Conservation (phyloP, 352 stramenopile genomes). For the Elongisporangium undulatum region DNA sequence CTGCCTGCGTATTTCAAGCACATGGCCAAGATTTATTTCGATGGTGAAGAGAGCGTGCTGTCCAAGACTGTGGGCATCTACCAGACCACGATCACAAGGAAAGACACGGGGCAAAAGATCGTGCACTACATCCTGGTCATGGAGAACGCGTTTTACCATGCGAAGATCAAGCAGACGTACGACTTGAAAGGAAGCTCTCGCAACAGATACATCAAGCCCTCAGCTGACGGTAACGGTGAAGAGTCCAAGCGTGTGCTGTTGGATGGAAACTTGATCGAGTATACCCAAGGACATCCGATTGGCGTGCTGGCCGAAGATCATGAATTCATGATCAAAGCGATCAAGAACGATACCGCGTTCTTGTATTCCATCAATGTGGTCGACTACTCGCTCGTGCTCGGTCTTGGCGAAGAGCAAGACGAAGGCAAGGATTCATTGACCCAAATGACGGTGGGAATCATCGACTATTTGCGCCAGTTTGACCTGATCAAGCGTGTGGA, state of each 20-base stretch:
- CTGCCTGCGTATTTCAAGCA: slow-evolving; percentile 96
- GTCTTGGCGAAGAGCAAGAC: slow-evolving; percentile 49
- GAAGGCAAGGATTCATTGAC: slow-evolving; percentile 25
- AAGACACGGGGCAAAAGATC: slow-evolving; percentile 87
- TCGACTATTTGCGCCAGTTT: slow-evolving; percentile 99
- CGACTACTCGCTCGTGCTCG: slow-evolving; percentile 98
- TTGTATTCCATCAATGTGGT: slow-evolving; percentile 98
- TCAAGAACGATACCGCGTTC: slow-evolving; percentile 97
- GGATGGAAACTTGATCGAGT: slow-evolving; percentile 84
- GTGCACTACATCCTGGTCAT: slow-evolving; percentile 92
- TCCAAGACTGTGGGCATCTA: slow-evolving; percentile 98
- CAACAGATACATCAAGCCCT: slow-evolving; percentile 87
- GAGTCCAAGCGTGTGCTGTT: slow-evolving; percentile 51
- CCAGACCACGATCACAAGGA: slow-evolving; percentile 95
- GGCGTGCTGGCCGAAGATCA: slow-evolving; percentile 71
- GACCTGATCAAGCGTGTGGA: slow-evolving; percentile 99
- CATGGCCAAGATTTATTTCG: slow-evolving; percentile 95
- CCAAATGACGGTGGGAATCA: slow-evolving; percentile 96
- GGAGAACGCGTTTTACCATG: slow-evolving; percentile 96
- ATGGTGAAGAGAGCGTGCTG: slow-evolving; percentile 91
- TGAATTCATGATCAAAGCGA: slow-evolving; percentile 72
- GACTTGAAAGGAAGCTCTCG: slow-evolving; percentile 98
- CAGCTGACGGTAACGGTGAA: slow-evolving; percentile 15
- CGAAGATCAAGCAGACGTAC: slow-evolving; percentile 93
- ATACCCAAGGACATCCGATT: slow-evolving; percentile 72